phyloP scores from a whole-genome alignment of 768 basidiomycete genomes.

The Collybia sordida region DNA sequence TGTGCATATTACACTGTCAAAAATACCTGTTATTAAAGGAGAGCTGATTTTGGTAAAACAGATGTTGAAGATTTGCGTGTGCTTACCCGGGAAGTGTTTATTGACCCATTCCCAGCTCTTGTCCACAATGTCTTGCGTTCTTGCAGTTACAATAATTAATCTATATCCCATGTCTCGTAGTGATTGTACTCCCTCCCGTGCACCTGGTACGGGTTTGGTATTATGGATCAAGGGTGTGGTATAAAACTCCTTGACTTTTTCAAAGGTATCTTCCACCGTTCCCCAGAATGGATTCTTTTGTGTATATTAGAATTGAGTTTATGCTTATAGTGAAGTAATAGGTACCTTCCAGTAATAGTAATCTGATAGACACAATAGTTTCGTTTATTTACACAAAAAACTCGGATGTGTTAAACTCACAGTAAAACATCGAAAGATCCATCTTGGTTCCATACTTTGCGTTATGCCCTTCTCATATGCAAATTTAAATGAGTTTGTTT shows the following conservation, averaged over 20 bases:
- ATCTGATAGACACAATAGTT: conserved; percentile 32
- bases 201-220: conserved; percentile 57
- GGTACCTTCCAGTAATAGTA: conserved; percentile 77
- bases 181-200: conserved; percentile 52
- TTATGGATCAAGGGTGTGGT: conserved; percentile 45
- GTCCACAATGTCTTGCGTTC: conserved; percentile 52
- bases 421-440: conserved; percentile 57
- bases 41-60: not conserved
- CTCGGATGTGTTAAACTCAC: conserved; percentile 32
- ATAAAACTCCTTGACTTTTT: conserved; percentile 62
- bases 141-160: conserved; percentile 76
- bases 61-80: not conserved
- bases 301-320: not conserved
- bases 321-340: not conserved
- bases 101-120: conserved; percentile 69
- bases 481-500: not conserved
- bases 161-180: conserved; percentile 65
- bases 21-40: conserved; percentile 32
- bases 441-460: conserved; percentile 56
- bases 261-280: conserved; percentile 50
- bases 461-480: conserved; percentile 59
- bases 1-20: conserved; percentile 67
- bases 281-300: conserved; percentile 64
- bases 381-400: not conserved
- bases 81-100: conserved; percentile 59